phyloP scores from a whole-genome alignment of 1,139 yeast species.

The Yamadazyma dushanensis region DNA sequence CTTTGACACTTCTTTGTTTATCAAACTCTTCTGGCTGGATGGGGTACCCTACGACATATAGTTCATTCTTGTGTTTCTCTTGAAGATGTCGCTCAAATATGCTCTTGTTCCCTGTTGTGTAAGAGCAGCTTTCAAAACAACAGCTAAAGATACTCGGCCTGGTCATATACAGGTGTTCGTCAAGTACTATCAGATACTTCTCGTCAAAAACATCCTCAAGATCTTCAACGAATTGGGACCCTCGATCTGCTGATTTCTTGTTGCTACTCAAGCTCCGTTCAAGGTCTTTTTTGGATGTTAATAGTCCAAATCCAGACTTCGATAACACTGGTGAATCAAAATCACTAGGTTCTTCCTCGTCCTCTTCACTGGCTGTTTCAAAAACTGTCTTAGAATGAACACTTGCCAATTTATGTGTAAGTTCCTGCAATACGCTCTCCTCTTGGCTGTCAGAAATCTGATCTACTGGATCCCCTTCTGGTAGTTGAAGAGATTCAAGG shows the following conservation, averaged over 20 bases:
- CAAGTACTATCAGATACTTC: constrained; percentile 26
- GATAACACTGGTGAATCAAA: too few species aligned
- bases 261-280: background rate
- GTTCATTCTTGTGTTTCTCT: constrained; percentile 24
- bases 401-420: too few species aligned
- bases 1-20: background rate
- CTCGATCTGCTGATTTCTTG: too few species aligned
- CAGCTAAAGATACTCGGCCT: constrained; percentile 22
- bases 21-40: constrained; percentile 16
- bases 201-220: constrained; percentile 22
- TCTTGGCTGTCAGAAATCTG: background rate
- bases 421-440: background rate
- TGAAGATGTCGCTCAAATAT: constrained; percentile 34
- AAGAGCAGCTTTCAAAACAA: constrained; percentile 31
- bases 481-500: background rate
- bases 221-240: too few species aligned
- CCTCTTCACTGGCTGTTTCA: too few species aligned
- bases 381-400: background rate
- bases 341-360: too few species aligned
- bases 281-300: background rate
- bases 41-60: constrained; percentile 36
- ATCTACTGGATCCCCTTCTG: background rate
- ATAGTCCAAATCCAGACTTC: background rate
- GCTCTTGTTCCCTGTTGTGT: constrained; percentile 32
- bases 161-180: constrained; percentile 16